phyloP scores from a whole-genome alignment of 805 yeast species.

The Saccharomycopsis schoenii region DNA sequence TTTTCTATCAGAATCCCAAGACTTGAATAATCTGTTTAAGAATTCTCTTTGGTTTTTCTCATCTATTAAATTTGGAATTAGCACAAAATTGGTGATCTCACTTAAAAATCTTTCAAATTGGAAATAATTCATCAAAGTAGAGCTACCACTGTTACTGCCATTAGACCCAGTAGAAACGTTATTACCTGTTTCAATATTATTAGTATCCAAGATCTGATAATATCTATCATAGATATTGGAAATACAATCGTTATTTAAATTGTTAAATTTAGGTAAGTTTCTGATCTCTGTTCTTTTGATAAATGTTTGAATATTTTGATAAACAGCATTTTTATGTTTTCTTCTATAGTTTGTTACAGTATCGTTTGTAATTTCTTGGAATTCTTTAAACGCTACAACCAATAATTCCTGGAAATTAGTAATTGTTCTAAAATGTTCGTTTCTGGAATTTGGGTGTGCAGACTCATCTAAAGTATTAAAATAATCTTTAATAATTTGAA shows the following conservation, averaged over 20 bases:
- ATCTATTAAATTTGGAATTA: constrained; percentile 28
- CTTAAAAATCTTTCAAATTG: constrained; percentile 67
- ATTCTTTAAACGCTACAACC: constrained; percentile 89
- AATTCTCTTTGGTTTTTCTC: constrained; percentile 37
- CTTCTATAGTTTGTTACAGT: constrained; percentile 59
- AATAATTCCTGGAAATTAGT: constrained; percentile 84
- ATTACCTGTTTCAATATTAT: constrained; percentile 31
- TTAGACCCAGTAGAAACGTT: constrained; percentile 20
- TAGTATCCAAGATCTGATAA: constrained; percentile 65
- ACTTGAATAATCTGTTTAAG: constrained; percentile 50
- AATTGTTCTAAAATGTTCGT: constrained; percentile 52
- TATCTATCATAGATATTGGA: constrained; percentile 77
- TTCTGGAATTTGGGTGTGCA: constrained; percentile 63
- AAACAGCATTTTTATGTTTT: constrained; percentile 64
- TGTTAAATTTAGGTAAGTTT: constrained; percentile 65
- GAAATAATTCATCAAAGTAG: constrained; percentile 58
- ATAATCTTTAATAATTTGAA: constrained; percentile 74
- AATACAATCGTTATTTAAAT: constrained; percentile 47
- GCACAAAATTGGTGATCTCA: constrained; percentile 72
- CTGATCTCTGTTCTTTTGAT: constrained; percentile 88
- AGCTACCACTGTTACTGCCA: constrained; percentile 20
- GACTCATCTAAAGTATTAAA: constrained; percentile 68
- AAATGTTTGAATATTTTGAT: constrained; percentile 79
- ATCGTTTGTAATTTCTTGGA: constrained; percentile 68
- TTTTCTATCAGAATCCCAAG: constrained; percentile 55